Percentiles rank a stretch among this genome's conserved stretches.
These are phyloP conservation scores for Barnettozyma salicaria DNA, from an alignment of 805 yeast genomes.

Conservation along the genomic window DNA sequence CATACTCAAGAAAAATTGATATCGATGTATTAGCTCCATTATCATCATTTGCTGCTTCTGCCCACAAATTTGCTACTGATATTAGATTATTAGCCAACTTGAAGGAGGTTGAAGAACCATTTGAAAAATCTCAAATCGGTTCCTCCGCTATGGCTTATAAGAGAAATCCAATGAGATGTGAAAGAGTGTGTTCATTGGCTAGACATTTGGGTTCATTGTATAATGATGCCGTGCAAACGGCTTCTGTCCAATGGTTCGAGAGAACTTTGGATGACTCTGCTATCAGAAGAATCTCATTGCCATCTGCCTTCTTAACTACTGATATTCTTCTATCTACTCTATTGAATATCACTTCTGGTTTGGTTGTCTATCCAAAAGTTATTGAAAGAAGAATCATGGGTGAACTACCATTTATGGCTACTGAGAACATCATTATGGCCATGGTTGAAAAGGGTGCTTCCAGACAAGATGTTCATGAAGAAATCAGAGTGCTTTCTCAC, in stretches of 20 bases:
- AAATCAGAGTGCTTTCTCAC: conserved; percentile 92
- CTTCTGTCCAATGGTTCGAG: conserved; percentile 99
- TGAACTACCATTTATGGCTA: conserved; percentile 98
- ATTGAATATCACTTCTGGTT: conserved; percentile 87
- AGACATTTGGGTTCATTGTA: conserved; percentile 91
- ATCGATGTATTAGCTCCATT: conserved; percentile 90
- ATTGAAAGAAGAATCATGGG: conserved; percentile 92
- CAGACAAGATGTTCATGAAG: conserved; percentile 97
- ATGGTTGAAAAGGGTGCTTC: conserved; percentile 98
- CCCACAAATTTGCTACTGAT: conserved; percentile 97
- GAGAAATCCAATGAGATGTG: conserved; percentile 99
- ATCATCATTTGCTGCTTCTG: conserved; percentile 90
- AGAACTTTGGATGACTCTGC: conserved; percentile 98
- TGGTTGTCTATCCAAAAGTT: conserved; percentile 97
- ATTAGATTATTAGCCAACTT: conserved; percentile 91
- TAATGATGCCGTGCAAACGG: conserved; percentile 92
- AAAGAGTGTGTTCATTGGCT: conserved; percentile 96
- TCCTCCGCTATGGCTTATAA: conserved; percentile 99
- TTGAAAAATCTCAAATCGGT: conserved; percentile 97
- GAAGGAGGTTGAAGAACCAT: conserved; percentile 97
- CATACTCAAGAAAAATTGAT: conserved; percentile 97
- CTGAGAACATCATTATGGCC: conserved; percentile 98
- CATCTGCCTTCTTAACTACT: conserved; percentile 93
- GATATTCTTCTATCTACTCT: conserved; percentile 88
- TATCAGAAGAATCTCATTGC: conserved; percentile 92